Base-by-base conservation (phyloP, 495 filamentous ascomycete genomes). In the Aspergillus affinis region DNA sequence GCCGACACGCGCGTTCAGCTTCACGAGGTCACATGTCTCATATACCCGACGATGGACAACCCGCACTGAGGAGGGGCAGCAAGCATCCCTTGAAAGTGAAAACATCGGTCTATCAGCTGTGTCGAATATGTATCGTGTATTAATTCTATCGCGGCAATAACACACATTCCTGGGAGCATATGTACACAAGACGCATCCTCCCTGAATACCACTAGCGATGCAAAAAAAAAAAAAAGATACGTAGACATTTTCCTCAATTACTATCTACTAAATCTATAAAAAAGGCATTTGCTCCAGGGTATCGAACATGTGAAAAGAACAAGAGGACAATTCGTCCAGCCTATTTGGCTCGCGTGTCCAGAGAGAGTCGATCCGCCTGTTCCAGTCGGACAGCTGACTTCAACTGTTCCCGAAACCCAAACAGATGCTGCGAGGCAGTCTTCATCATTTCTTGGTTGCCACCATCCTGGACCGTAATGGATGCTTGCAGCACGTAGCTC, bases 311-410 rank as follows among this genome's bases (percentile, higher is more conserved):
- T 36, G 13, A 55, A 61, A 51, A 50, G 18, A 36, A n/a, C 21
- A 59, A 30, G 58, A 58, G 51, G 41, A 20, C 36, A 60, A 49
- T 17, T 55, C 32, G 27, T 55, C 19, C 54, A 41, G 46, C 53
- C 54, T 74, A 78, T 65, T 79, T 79, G 19, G 86, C 84, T 55
- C 87, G 77, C 0, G 87, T 88, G 73, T 90, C 88, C 57, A 90
- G 62, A 19, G 83, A 78, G 59, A 90, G 68, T 48, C 88, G 75
- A 69, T 90, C 87, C 5, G 81, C 85, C 53, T 82, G 76, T 54
- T 85, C 79, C 56, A 91, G 72, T 29, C 86, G 84, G 49, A 90
- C 83, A 7, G 82, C 82, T 6, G 87, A 86, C 67, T 82, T 87
- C 68, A 91, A 72, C 58, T 78, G 71, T 63, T 86, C 81, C 61